Evolutionary conservation across 257 asterid species (phyloP).

Genomic region (Solanum clarkiae): DNA sequence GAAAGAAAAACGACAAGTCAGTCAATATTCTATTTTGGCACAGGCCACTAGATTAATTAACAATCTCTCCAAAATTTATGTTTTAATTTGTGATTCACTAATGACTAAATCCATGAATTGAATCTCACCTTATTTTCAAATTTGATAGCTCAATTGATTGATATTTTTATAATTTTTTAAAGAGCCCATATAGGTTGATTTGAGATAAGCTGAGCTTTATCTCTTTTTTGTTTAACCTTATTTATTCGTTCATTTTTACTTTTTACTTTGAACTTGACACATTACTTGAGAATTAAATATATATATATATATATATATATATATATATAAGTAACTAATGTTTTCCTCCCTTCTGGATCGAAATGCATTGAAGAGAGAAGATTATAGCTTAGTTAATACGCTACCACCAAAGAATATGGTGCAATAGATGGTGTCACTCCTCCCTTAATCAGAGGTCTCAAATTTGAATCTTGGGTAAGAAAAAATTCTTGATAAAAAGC

Average conservation of each 20-base stretch:
- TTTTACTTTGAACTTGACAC: no score
- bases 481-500: no score
- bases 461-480: no score
- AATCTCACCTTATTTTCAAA: no score
- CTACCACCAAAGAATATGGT: no score
- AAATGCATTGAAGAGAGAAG: neutral
- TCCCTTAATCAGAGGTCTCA: no score
- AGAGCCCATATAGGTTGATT: neutral
- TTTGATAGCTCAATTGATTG: neutral
- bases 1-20: neutral
- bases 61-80: neutral
- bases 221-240: neutral
- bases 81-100: neutral
- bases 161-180: neutral
- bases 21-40: neutral
- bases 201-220: neutral
- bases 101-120: neutral
- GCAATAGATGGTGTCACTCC: no score
- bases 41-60: no score
- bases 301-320: no score
- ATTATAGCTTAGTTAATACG: neutral
- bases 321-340: no score
- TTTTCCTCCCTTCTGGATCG: neutral
- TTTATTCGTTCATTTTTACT: no score
- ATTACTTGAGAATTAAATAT: no score